A percentile compares a stretch with the other conserved stretches of the same genome.
These are phyloP conservation scores for Carpinus viminea DNA, from an alignment of 306 rosid genomes.

Conservation along the genomic window DNA sequence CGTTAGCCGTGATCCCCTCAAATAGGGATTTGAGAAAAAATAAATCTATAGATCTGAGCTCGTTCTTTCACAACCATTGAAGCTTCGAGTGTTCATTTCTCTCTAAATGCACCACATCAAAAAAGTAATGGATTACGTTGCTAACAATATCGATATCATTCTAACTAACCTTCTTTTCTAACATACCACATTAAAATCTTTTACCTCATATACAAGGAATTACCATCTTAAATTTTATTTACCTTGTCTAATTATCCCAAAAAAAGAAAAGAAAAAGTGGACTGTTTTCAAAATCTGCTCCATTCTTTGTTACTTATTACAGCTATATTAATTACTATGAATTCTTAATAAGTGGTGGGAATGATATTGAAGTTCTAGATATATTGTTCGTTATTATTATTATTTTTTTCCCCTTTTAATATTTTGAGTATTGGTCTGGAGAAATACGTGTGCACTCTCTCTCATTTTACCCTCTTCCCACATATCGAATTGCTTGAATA, in stretches of 20 bases:
- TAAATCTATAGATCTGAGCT: too few species aligned
- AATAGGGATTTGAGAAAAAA: too few species aligned
- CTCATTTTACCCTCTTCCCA: not conserved
- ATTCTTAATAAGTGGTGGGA: not conserved
- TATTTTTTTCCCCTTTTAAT: not conserved
- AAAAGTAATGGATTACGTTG: too few species aligned
- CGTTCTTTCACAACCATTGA: too few species aligned
- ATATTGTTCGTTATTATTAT: not conserved
- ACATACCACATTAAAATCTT: too few species aligned
- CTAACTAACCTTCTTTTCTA: too few species aligned
- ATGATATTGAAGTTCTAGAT: not conserved
- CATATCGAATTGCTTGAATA: not conserved
- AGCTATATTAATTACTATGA: not conserved
- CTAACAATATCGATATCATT: too few species aligned
- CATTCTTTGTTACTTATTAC: too few species aligned
- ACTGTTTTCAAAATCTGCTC: not conserved
- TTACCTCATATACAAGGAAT: not conserved
- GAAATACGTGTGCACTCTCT: not conserved
- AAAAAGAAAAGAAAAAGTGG: not conserved
- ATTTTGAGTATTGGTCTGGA: not conserved
- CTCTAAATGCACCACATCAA: too few species aligned
- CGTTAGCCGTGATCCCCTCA: too few species aligned
- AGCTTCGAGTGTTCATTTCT: too few species aligned
- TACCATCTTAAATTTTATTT: not conserved
- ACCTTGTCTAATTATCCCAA: not conserved